Evolutionary conservation across 148 eudicot genomes (phyloP), one percentile per base, ranked within the genome.

Genomic region (Vaccinium darrowii): DNA sequence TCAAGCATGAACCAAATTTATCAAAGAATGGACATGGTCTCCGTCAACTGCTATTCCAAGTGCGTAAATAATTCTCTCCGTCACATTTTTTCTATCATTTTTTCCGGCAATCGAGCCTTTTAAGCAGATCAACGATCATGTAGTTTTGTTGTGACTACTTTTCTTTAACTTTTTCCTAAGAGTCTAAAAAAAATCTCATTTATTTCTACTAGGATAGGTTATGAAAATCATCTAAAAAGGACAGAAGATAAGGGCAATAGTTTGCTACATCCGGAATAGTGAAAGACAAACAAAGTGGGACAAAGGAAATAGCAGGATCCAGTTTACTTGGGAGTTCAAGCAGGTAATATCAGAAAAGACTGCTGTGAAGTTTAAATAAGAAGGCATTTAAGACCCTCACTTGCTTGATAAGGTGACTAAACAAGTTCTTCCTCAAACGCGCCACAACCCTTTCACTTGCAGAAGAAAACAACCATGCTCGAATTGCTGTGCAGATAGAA

Each of bases 361-460:
- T 39, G 5, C 8, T 12, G 43, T 2, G 21, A 81, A 60, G n/a
- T 60, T 12, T 81, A 58, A 39, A 21, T 60, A n/a, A 60, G 62
- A 15, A 81, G n/a, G 82, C 27, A 57, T 80, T 80, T 19, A 57
- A 56, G 82, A 36, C 69, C 27, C 86, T 89, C 86, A 95, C 98
- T 88, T 94, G 98, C 69, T 90, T 85, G 82, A 94, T 73, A 75
- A 95, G 94, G 85, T 94, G 98, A 65, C 91, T 89, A 88, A 94
- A 93, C 74, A 95, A 81, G 60, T 89, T 87, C 91, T 90, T 95
- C 84, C 98, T 90, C 82, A 95, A 85, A 43, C 98, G 88, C 79
- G 98, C 98, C 89, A 95, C 98, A 73, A 95, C 94, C 89, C 94
- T 92, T 88, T 95, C 98, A 74, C 98, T 95, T 8, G 98, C 92